A percentile compares a stretch with the other conserved stretches of the same genome.
These are phyloP conservation scores for Malbranchea cinnamomea DNA, from an alignment of 2,329 filamentous ascomycete genomes.

Conservation along the genomic window DNA sequence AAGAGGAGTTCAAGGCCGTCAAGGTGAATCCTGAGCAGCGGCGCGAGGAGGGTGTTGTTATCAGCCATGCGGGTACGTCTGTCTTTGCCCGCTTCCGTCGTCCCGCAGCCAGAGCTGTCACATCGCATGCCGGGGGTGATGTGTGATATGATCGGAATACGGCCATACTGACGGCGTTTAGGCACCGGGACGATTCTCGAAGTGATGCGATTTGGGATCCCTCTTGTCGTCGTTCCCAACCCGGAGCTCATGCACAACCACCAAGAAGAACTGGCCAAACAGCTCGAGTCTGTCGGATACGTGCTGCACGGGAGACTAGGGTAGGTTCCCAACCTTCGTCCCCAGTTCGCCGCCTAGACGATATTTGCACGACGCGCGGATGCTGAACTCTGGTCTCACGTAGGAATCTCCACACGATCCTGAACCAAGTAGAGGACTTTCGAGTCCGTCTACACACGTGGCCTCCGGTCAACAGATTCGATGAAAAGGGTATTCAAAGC, in stretches of 20 bases:
- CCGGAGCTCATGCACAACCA: slow-evolving; percentile 72
- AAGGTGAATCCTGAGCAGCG: slow-evolving; percentile 28
- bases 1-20: slow-evolving; percentile 41
- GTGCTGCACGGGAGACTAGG: slow-evolving; percentile 54
- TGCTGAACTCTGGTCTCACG: no score
- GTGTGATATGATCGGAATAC: not conserved
- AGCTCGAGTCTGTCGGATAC: slow-evolving; percentile 60
- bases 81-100: not conserved
- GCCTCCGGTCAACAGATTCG: slow-evolving; percentile 35
- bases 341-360: no score
- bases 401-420: no score
- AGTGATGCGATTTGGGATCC: slow-evolving; percentile 55
- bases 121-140: not conserved
- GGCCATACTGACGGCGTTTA: slow-evolving; percentile 31
- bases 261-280: slow-evolving; percentile 70
- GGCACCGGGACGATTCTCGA: slow-evolving; percentile 84
- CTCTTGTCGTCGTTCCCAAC: slow-evolving; percentile 85
- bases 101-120: not conserved
- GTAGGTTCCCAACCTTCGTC: slow-evolving; percentile 32
- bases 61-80: slow-evolving; percentile 70
- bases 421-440: slow-evolving; percentile 35
- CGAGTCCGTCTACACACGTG: slow-evolving; percentile 29
- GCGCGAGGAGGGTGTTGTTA: slow-evolving; percentile 51
- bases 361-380: no score
- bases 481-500: slow-evolving; percentile 31